phyloP scores from a whole-genome alignment of 768 basidiomycete species.

The Chalciporus chontae region DNA sequence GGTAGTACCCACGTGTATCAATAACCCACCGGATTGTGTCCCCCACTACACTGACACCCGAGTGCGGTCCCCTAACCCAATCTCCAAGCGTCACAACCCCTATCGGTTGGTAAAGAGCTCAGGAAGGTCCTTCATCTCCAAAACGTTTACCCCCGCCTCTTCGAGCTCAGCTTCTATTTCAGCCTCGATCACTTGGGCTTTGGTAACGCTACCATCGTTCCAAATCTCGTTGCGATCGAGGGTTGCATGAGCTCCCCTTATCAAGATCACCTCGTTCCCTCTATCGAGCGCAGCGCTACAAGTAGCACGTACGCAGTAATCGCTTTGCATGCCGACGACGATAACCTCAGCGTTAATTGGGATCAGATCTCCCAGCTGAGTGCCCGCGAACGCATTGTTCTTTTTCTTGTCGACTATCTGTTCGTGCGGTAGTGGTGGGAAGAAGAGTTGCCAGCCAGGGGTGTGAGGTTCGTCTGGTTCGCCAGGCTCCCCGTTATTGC shows the following conservation, averaged over 20 bases:
- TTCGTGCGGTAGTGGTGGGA: constrained; percentile 49
- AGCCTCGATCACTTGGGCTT: constrained; percentile 48
- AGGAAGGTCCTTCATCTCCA: constrained; percentile 65
- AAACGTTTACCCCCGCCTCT: constrained; percentile 60
- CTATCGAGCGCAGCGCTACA: constrained; percentile 58
- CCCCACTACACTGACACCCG: neutral
- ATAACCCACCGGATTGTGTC: neutral
- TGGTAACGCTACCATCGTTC: constrained; percentile 52
- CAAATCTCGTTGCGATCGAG: constrained; percentile 62
- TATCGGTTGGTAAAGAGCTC: constrained; percentile 58
- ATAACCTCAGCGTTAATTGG: constrained; percentile 56
- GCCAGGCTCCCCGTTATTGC: constrained; percentile 58
- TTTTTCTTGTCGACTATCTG: constrained; percentile 61
- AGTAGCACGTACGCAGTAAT: constrained; percentile 56
- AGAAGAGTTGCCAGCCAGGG: constrained; percentile 60
- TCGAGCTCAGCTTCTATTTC: constrained; percentile 67
- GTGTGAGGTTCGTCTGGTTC: constrained; percentile 57
- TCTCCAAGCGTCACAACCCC: neutral
- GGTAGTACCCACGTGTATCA: neutral
- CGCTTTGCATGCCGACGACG: constrained; percentile 65
- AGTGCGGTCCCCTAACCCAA: neutral
- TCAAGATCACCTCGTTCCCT: constrained; percentile 64
- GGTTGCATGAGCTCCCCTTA: constrained; percentile 64
- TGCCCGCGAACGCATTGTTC: constrained; percentile 69
- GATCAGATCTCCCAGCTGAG: constrained; percentile 47